Evolutionary conservation across 208 protist genomes (phyloP).

Genomic region (Trypanosoma brucei): DNA sequence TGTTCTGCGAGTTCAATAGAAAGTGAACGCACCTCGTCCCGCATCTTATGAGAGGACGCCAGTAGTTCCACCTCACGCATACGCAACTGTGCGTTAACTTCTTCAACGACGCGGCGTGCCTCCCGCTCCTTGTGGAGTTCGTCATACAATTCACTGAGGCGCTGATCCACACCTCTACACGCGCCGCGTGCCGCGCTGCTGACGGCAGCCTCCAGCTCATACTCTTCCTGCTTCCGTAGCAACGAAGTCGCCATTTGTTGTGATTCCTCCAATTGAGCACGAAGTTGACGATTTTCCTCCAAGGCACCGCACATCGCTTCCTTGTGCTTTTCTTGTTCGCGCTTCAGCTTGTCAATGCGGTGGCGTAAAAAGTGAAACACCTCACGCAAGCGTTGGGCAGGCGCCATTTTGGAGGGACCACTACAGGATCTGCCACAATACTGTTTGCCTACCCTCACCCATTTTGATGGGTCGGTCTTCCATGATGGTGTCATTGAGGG

Average conservation of each 20-base stretch:
- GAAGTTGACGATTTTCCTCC: slow-evolving; percentile 8
- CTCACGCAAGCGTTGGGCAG: background rate
- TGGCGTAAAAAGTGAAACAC: background rate
- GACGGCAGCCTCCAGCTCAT: slow-evolving; percentile 1
- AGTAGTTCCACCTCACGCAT: slow-evolving; percentile 26
- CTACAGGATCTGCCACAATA: background rate
- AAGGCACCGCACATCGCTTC: background rate
- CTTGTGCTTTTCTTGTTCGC: slow-evolving; percentile 8
- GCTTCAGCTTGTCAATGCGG: slow-evolving; percentile 4
- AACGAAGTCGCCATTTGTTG: background rate
- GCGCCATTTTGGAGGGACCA: background rate
- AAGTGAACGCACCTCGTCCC: slow-evolving; percentile 30
- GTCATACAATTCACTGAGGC: slow-evolving; percentile 4
- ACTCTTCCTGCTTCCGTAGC: slow-evolving; percentile 7
- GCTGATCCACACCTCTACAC: slow-evolving; percentile 10
- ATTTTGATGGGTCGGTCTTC: too few species aligned
- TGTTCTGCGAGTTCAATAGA: slow-evolving; percentile 25
- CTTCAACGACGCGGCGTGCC: slow-evolving; percentile 20
- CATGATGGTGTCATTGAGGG: too few species aligned
- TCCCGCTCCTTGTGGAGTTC: slow-evolving; percentile 22
- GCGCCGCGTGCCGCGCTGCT: background rate
- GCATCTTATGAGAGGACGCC: slow-evolving; percentile 13
- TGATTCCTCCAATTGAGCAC: background rate
- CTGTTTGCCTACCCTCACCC: too few species aligned
- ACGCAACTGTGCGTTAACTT: slow-evolving; percentile 12